Percentiles rank a stretch among this genome's conserved stretches.
These are phyloP conservation scores for Pythium apleroticum DNA, from an alignment of 352 stramenopile genomes.

Conservation along the genomic window DNA sequence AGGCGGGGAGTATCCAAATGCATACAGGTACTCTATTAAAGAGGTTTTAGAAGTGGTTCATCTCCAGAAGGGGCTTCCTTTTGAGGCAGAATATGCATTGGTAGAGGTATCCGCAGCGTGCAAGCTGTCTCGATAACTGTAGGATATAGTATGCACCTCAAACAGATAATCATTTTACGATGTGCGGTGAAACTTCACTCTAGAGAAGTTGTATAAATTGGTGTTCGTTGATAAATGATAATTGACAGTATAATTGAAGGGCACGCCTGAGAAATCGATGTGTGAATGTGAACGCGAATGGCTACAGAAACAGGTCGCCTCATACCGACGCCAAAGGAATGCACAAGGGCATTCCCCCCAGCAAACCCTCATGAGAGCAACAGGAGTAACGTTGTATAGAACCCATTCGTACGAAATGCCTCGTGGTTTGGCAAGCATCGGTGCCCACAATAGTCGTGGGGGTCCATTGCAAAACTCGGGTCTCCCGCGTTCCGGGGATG, in stretches of 20 bases:
- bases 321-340: neutral
- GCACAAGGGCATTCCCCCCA: too few relatives aligned
- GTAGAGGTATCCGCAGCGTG: neutral
- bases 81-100: neutral
- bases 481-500: too few relatives aligned
- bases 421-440: too few relatives aligned
- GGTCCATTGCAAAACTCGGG: too few relatives aligned
- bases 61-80: neutral
- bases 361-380: too few relatives aligned
- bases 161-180: too few relatives aligned
- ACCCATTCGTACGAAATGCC: too few relatives aligned
- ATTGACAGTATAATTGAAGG: neutral
- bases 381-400: too few relatives aligned
- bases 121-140: neutral
- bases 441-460: too few relatives aligned
- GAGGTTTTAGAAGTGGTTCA: neutral
- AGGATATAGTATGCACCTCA: neutral
- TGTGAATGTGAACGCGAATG: constrained; percentile 6
- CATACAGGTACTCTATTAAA: neutral
- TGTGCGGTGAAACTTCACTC: too few relatives aligned
- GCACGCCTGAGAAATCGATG: constrained; percentile 4
- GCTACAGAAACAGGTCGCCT: neutral
- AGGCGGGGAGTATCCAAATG: neutral
- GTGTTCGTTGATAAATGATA: neutral
- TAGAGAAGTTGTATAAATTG: neutral